phyloP scores from a whole-genome alignment of 768 basidiomycete species.

The Xerocomellus intermedius region DNA sequence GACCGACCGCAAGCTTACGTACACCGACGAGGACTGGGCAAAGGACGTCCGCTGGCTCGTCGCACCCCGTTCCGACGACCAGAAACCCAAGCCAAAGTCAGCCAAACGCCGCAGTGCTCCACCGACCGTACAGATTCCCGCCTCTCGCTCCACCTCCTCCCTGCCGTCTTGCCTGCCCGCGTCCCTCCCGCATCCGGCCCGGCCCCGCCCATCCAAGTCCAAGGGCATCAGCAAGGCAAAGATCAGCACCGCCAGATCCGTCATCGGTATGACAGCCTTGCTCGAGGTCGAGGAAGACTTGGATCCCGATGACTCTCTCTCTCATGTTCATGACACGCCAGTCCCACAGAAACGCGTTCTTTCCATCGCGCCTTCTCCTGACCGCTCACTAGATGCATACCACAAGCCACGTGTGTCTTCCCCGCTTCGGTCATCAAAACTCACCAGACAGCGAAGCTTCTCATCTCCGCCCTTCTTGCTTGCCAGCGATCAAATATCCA shows the following conservation, averaged over 20 bases:
- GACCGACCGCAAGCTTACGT: conserved; percentile 33
- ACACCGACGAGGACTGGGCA: conserved; percentile 63
- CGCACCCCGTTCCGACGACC: conserved; percentile 28
- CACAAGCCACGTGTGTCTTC: conserved; percentile 24
- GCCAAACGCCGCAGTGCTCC: conserved; percentile 21
- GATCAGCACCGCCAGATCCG: conserved; percentile 40
- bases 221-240: conserved; percentile 29
- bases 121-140: conserved; percentile 4
- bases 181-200: conserved; percentile 12
- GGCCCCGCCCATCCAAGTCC: conserved; percentile 26
- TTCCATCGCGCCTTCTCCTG: conserved; percentile 13
- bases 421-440: conserved; percentile 24
- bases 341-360: conserved; percentile 19
- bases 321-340: conserved; percentile 2
- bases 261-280: conserved; percentile 52
- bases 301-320: conserved; percentile 21
- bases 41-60: conserved; percentile 67
- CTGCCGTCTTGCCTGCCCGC: conserved; percentile 13
- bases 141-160: conserved; percentile 25
- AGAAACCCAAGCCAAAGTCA: conserved; percentile 22
- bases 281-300: conserved; percentile 53
- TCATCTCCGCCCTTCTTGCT: conserved; percentile 29
- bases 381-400: conserved; percentile 7
- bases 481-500: conserved; percentile 2
- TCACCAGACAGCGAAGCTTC: conserved; percentile 30